Conservation (phyloP, 306 rosid genomes). For the Fragaria vesca region DNA sequence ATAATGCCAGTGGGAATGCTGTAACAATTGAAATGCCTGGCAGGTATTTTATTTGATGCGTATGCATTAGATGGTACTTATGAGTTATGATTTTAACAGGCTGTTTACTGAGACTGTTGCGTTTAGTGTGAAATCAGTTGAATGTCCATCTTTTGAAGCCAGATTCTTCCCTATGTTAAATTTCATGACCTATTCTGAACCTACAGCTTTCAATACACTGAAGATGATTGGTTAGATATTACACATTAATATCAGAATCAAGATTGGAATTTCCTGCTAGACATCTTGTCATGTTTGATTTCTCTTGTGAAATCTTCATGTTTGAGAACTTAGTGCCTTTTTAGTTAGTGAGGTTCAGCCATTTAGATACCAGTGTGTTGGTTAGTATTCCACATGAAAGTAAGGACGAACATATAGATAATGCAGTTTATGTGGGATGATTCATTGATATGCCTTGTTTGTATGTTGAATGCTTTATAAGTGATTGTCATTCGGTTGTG, state of each 20-base stretch:
- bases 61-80: background rate
- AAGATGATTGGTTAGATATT: background rate
- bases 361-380: background rate
- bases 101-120: background rate
- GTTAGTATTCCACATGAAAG: too few relatives aligned
- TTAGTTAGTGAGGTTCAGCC: background rate
- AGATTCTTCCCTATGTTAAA: background rate
- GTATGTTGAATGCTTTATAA: background rate
- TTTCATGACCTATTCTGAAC: background rate
- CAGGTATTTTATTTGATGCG: background rate
- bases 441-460: background rate
- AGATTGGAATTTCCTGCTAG: background rate
- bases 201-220: background rate
- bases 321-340: background rate
- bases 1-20: conserved; percentile 19
- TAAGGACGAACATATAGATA: background rate
- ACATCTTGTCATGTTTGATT: background rate
- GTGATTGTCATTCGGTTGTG: background rate
- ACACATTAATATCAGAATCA: background rate
- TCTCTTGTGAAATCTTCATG: background rate
- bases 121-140: background rate
- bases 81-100: background rate
- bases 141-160: background rate
- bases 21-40: background rate
- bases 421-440: background rate